Percentiles rank a stretch among this genome's conserved stretches.
Evolutionary conservation across 495 filamentous ascomycete genomes (phyloP).

Genomic region (Aspergillus biplanus): DNA sequence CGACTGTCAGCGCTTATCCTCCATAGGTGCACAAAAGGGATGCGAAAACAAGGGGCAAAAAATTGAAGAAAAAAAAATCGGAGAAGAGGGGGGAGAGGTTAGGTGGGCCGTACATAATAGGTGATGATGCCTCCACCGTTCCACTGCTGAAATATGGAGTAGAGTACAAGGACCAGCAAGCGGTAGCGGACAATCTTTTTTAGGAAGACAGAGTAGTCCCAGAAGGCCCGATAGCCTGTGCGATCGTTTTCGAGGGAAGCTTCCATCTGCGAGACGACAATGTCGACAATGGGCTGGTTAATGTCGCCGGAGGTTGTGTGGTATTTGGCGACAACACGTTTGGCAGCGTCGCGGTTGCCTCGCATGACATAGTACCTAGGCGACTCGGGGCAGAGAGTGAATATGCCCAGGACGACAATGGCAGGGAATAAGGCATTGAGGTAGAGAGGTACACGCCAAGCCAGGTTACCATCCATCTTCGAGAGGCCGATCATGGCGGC

Average conservation of each 20-base stretch:
- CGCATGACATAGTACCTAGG: conserved; percentile 46
- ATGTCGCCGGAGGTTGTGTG: conserved; percentile 42
- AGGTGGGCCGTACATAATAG: conserved; percentile 38
- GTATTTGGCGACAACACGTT: conserved; percentile 40
- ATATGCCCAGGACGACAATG: conserved; percentile 44
- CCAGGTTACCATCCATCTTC: conserved; percentile 30
- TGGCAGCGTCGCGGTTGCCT: conserved; percentile 39
- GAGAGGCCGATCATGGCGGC: conserved; percentile 42
- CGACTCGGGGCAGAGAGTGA: conserved; percentile 43
- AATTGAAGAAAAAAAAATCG: background rate
- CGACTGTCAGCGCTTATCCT: background rate
- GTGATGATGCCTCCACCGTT: conserved; percentile 49
- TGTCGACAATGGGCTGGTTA: conserved; percentile 42
- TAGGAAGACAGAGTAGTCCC: conserved; percentile 47
- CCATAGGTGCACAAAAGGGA: background rate
- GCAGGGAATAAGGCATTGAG: conserved; percentile 43
- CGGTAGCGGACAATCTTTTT: conserved; percentile 38
- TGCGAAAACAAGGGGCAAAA: background rate
- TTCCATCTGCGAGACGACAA: conserved; percentile 45
- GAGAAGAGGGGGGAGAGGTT: background rate
- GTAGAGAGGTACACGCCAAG: conserved; percentile 42
- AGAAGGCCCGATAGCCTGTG: conserved; percentile 32
- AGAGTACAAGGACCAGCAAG: conserved; percentile 41
- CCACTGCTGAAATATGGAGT: conserved; percentile 50
- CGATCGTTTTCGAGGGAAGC: conserved; percentile 39